These are phyloP conservation scores for Haplographium delicatum DNA, from an alignment of 495 filamentous ascomycete species.

Conservation along the genomic window DNA sequence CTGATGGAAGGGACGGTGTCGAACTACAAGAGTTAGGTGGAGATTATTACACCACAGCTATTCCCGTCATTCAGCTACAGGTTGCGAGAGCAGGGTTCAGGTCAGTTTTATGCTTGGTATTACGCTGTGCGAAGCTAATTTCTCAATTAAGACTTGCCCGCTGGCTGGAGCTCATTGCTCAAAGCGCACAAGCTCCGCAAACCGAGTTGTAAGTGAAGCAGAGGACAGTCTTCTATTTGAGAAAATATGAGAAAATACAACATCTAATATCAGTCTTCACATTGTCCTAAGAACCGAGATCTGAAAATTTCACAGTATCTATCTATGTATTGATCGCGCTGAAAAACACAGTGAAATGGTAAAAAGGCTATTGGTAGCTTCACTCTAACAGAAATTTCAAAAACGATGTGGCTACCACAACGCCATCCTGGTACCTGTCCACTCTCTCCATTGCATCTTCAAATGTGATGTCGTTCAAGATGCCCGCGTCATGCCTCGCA, in stretches of 20 bases:
- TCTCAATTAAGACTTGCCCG: conserved; percentile 10
- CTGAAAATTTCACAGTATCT: no score
- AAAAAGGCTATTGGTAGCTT: no score
- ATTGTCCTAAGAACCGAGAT: no score
- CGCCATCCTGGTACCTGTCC: conserved; percentile 65
- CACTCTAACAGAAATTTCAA: conserved; percentile 64
- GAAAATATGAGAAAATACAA: no score
- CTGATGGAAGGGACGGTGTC: conserved; percentile 47
- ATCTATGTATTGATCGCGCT: no score
- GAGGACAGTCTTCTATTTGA: no score
- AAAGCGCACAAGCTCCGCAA: no score
- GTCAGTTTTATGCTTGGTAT: conserved; percentile 1
- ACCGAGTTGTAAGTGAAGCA: no score
- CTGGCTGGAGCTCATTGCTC: conserved; percentile 25
- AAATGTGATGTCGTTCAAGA: conserved; percentile 61
- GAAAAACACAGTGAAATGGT: no score
- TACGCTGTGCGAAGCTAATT: not conserved
- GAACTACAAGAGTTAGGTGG: conserved; percentile 52
- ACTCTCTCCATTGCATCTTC: conserved; percentile 63
- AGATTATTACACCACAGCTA: conserved; percentile 57
- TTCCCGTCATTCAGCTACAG: conserved; percentile 62
- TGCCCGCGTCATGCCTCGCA: conserved; percentile 49
- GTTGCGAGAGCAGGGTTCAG: conserved; percentile 73
- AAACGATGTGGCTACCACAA: conserved; percentile 62
- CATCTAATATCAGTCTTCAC: no score